Percentiles rank a stretch among this genome's conserved stretches.
phyloP scores from a whole-genome alignment of 768 basidiomycete species.

The Mycena chlorophos region DNA sequence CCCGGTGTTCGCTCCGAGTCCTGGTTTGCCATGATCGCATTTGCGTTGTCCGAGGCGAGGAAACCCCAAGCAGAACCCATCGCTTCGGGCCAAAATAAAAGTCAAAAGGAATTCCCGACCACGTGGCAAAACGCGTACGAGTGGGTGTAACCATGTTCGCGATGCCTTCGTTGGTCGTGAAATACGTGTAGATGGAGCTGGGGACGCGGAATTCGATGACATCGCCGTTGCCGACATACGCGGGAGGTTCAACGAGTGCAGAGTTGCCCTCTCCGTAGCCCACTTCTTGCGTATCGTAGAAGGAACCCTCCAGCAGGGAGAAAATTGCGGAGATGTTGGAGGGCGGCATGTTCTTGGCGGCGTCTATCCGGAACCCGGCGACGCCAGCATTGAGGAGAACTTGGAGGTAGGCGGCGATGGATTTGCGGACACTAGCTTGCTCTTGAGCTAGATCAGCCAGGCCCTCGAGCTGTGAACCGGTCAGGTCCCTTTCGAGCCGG shows the following conservation, averaged over 20 bases:
- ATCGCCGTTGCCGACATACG: constrained; percentile 15
- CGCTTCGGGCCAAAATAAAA: constrained; percentile 1
- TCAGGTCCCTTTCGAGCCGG: background rate
- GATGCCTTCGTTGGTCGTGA: constrained; percentile 17
- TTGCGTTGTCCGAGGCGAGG: constrained; percentile 18
- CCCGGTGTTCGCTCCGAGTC: constrained; percentile 25
- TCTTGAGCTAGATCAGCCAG: constrained; percentile 15
- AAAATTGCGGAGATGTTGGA: constrained; percentile 9
- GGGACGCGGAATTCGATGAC: constrained; percentile 25
- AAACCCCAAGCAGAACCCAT: constrained; percentile 27
- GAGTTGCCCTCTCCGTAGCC: constrained; percentile 22
- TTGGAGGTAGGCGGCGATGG: constrained; percentile 4
- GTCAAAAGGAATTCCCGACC: background rate
- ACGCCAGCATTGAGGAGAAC: constrained; percentile 17
- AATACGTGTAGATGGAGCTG: constrained; percentile 19
- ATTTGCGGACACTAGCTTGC: constrained; percentile 13
- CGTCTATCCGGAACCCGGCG: constrained; percentile 17
- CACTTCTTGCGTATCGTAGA: constrained; percentile 19
- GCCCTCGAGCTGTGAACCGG: constrained; percentile 3
- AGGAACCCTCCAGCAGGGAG: constrained; percentile 5
- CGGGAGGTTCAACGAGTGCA: constrained; percentile 11
- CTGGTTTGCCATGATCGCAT: constrained; percentile 24
- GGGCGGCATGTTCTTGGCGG: constrained; percentile 12
- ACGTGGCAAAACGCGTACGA: constrained; percentile 16
- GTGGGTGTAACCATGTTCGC: constrained; percentile 21